Conservation (phyloP, 768 basidiomycete species). For the Mycena capillaripes region DNA sequence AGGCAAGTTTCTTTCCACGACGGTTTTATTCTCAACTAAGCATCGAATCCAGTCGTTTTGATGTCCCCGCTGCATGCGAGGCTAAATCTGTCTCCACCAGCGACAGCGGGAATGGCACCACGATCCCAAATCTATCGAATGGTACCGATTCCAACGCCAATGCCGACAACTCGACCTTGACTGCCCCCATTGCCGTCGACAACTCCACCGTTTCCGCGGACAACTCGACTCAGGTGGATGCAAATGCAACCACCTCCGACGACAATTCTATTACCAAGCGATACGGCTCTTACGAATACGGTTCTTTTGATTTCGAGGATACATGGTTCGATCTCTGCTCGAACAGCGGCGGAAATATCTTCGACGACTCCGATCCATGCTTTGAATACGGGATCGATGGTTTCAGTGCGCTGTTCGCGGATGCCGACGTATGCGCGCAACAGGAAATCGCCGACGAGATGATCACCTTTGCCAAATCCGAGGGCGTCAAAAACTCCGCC, state of each 20-base stretch:
- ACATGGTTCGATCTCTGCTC: conserved; percentile 63
- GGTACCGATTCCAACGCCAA: conserved; percentile 33
- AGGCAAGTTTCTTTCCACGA: conserved; percentile 40
- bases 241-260: conserved; percentile 4
- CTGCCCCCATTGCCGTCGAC: conserved; percentile 27
- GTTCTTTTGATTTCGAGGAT: conserved; percentile 48
- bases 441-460: conserved; percentile 64
- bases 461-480: conserved; percentile 64
- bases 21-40: background rate
- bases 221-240: conserved; percentile 11
- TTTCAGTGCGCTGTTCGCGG: conserved; percentile 59
- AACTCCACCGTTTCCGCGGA: conserved; percentile 30
- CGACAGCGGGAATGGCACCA: conserved; percentile 21
- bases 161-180: conserved; percentile 36
- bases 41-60: conserved; percentile 42
- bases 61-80: conserved; percentile 50
- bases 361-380: conserved; percentile 51
- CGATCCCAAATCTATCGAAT: background rate
- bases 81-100: conserved; percentile 38
- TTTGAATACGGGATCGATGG: conserved; percentile 55
- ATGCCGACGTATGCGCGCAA: conserved; percentile 62
- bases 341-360: conserved; percentile 56
- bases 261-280: conserved; percentile 29
- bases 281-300: background rate
- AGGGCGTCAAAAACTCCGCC: conserved; percentile 54